Conservation (phyloP, 768 basidiomycete genomes). For the Sutorius australiensis region DNA sequence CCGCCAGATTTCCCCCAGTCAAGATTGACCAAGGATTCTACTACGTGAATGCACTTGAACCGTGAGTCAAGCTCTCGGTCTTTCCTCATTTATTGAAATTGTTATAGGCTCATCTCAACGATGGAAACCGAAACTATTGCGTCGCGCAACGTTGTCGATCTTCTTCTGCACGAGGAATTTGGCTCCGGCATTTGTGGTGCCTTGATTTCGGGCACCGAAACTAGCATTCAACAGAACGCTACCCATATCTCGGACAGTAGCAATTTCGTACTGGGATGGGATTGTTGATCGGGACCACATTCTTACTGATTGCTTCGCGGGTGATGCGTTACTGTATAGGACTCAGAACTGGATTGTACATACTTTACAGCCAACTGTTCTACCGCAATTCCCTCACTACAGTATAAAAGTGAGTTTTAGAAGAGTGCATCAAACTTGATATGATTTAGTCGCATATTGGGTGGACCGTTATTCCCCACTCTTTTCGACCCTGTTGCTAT, state of each 20-base stretch:
- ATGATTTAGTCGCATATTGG: not conserved
- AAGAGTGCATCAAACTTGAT: not conserved
- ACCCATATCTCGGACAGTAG: conserved; percentile 20
- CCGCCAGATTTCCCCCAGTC: conserved; percentile 66
- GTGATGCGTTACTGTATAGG: not conserved
- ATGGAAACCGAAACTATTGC: conserved; percentile 94
- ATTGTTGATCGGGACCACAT: conserved; percentile 45
- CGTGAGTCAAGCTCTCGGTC: conserved; percentile 44
- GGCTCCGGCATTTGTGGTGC: conserved; percentile 64
- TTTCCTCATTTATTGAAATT: not conserved
- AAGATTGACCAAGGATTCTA: conserved; percentile 76
- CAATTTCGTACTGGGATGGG: conserved; percentile 69
- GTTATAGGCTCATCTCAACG: conserved; percentile 69
- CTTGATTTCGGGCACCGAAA: conserved; percentile 27
- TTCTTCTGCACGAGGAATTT: conserved; percentile 72
- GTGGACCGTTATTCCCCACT: not conserved
- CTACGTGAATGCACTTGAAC: conserved; percentile 91
- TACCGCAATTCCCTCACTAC: not conserved
- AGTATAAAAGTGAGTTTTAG: not conserved
- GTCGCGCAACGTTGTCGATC: conserved; percentile 78
- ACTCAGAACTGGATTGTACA: not conserved
- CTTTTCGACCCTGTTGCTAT: not conserved
- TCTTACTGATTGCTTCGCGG: not conserved
- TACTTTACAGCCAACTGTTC: not conserved
- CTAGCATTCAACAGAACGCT: conserved; percentile 7